Base-by-base conservation (phyloP, 768 basidiomycete species). In the Kwoniella mangroviensis region DNA sequence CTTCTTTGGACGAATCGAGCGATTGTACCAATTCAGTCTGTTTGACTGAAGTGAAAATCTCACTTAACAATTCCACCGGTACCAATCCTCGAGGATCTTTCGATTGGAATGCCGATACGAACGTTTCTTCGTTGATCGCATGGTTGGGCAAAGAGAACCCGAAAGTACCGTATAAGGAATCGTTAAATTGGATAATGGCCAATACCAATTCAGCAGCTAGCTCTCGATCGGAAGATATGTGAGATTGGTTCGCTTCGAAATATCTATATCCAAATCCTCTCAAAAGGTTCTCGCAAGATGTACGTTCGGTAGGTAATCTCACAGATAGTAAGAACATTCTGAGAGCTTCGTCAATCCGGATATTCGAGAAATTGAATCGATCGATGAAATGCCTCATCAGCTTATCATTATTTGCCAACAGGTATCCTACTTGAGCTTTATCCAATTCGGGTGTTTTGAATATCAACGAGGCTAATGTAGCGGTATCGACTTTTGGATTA, bases 371-470 rank as follows among this genome's bases (percentile, higher is more conserved):
- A 34, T 92, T 90, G 83, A 98, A 98, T 68, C 88, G 88, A 79
- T 94, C 94, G 69, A 98, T 86, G 82, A 90, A 99, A 15, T 91
- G 88, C 77, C 90, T 90, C 54, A 98, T 85, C 41, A 93, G 89
- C 53, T 87, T 83, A 78, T 90, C 91, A 64, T 92, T 91, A 9
- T 65, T 28, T 41, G 90, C 86, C 9, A 99, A 87, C 84, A 93
- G 95, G 71, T 92, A 89, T 45, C 95, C 96, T 40, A 99, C 86
- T 54, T 88, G 88, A 26, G 88, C 87, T 66, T 92, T 87, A 84
- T 98, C 92, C 62, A 98, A 84, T 63, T 96, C 94, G 51, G 89
- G 82, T 6, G 90, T 91, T 79, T 90, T 90, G 88, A 94, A 95
- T 58, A 86, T 92, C 81, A 81, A 90, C 76, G 71, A 70, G 87